phyloP scores from a whole-genome alignment of 2,329 filamentous ascomycete genomes.

The Talaromyces albobiverticillius region DNA sequence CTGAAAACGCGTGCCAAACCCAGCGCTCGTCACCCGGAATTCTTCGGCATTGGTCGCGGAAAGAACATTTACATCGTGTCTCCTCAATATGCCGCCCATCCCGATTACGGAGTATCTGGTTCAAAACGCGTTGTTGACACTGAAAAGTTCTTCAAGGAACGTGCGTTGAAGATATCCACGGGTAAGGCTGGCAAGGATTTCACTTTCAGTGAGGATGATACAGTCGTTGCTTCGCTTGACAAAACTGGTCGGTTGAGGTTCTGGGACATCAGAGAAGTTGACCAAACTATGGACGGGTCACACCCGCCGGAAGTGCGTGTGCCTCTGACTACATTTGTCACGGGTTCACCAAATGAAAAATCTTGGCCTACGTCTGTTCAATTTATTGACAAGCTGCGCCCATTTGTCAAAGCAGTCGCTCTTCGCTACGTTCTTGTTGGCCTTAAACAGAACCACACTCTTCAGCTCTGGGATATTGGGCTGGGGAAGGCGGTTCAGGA shows the following conservation, averaged over 20 bases:
- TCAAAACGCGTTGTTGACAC: constrained; percentile 69
- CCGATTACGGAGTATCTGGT: constrained; percentile 49
- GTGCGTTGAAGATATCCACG: constrained; percentile 88
- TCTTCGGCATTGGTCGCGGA: constrained; percentile 91
- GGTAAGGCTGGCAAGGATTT: constrained; percentile 99
- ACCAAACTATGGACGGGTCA: constrained; percentile 47
- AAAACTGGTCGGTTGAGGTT: constrained; percentile 96
- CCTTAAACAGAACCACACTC: constrained; percentile 97
- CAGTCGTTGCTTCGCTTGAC: constrained; percentile 88
- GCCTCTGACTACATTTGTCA: constrained; percentile 81
- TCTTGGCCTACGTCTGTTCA: constrained; percentile 95
- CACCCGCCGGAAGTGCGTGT: constrained; percentile 72
- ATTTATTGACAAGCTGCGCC: constrained; percentile 92
- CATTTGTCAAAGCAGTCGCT: constrained; percentile 85
- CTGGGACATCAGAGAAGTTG: constrained; percentile 90
- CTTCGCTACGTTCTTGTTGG: constrained; percentile 94
- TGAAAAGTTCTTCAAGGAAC: constrained; percentile 81
- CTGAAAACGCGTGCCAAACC: constrained; percentile 93
- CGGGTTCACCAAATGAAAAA: constrained; percentile 84
- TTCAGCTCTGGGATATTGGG: constrained; percentile 97
- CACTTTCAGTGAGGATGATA: constrained; percentile 94
- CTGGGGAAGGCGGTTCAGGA: constrained; percentile 95
- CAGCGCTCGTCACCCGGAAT: constrained; percentile 84
- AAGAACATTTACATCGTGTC: constrained; percentile 92
- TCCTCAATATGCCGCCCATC: constrained; percentile 53